Evolutionary conservation across 306 rosid genomes (phyloP).

Genomic region (Dryas alaskensis): DNA sequence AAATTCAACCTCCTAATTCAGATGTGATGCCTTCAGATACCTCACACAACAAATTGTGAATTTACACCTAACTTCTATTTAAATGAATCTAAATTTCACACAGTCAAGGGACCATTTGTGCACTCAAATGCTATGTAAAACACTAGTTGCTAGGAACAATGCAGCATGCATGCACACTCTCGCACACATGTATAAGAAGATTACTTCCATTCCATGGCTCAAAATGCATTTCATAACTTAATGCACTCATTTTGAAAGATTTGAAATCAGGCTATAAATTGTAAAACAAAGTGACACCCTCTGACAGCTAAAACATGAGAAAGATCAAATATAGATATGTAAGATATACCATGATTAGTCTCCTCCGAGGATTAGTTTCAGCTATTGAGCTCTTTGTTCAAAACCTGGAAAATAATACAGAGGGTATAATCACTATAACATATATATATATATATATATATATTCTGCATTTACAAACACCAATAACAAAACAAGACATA

Average conservation of each 20-base stretch:
- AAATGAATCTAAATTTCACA: no score
- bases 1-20: conserved; percentile 2
- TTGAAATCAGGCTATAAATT: background rate
- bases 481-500: background rate
- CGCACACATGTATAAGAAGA: background rate
- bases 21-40: conserved; percentile 1
- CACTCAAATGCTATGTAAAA: background rate
- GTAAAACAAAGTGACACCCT: background rate
- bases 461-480: background rate
- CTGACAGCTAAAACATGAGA: background rate
- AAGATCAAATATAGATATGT: conserved; percentile 7
- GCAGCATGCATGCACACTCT: background rate
- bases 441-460: no score
- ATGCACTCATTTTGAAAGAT: background rate
- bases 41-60: background rate
- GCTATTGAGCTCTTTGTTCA: conserved; percentile 7
- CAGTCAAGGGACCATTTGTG: background rate
- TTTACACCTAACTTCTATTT: background rate
- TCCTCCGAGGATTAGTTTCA: conserved; percentile 19
- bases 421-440: background rate
- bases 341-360: conserved; percentile 25
- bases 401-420: conserved; percentile 15
- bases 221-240: background rate
- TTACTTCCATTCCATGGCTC: background rate
- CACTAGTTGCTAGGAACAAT: background rate